Conservation (phyloP, 495 filamentous ascomycete genomes). For the Penicillium turbatum region DNA sequence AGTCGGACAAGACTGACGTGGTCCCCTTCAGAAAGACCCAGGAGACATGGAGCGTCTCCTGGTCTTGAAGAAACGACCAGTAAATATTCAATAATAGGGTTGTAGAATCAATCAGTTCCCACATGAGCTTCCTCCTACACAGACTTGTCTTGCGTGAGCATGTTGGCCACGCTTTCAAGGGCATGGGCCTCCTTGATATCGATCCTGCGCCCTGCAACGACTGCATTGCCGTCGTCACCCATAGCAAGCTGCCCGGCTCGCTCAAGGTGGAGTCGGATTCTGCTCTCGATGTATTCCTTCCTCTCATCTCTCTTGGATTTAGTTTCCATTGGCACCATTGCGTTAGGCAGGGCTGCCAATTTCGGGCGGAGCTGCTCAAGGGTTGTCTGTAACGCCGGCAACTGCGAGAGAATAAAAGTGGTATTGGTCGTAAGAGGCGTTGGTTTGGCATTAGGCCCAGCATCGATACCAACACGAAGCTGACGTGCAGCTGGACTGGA, state of each 20-base stretch:
- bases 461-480: constrained; percentile 42
- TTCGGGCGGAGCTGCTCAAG: constrained; percentile 59
- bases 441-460: constrained; percentile 34
- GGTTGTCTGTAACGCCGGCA: constrained; percentile 68
- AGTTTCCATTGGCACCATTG: constrained; percentile 28
- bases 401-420: constrained; percentile 73
- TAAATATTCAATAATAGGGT: constrained; percentile 12
- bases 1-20: constrained; percentile 54
- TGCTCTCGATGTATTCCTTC: constrained; percentile 70
- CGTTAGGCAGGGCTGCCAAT: constrained; percentile 47
- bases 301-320: constrained; percentile 51
- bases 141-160: constrained; percentile 37
- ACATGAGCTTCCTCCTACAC: constrained; percentile 4
- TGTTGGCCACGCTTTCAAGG: constrained; percentile 40
- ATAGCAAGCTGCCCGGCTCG: constrained; percentile 41
- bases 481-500: constrained; percentile 40
- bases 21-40: constrained; percentile 68
- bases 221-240: constrained; percentile 34
- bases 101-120: constrained; percentile 4
- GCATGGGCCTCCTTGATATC: constrained; percentile 44
- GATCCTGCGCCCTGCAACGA: constrained; percentile 41
- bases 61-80: constrained; percentile 27
- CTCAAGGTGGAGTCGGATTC: constrained; percentile 49
- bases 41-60: constrained; percentile 58
- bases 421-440: constrained; percentile 66